Percentiles rank a stretch among this genome's conserved stretches.
These are phyloP conservation scores for Phytophthora sansomeana DNA, from an alignment of 352 stramenopile genomes.

Conservation along the genomic window DNA sequence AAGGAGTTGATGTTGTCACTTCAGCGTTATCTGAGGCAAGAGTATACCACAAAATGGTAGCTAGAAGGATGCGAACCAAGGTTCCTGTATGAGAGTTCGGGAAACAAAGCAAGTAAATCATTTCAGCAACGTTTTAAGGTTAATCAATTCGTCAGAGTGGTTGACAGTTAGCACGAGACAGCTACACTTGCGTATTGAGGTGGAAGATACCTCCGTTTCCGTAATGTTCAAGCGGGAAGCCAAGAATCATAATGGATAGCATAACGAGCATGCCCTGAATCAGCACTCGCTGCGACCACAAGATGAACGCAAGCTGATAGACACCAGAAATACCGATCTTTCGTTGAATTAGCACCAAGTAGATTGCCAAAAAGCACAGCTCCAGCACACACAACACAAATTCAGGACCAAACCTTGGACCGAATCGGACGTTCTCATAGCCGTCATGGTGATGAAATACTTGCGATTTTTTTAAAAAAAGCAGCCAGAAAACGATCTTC, in stretches of 20 bases:
- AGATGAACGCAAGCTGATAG: slow-evolving; percentile 38
- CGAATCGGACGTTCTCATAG: slow-evolving; percentile 15
- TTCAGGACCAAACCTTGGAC: slow-evolving; percentile 13
- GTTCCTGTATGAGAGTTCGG: too few species aligned
- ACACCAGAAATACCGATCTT: slow-evolving; percentile 9
- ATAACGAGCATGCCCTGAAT: slow-evolving; percentile 34
- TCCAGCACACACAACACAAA: slow-evolving; percentile 28
- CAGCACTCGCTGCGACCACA: slow-evolving; percentile 36
- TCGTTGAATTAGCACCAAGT: slow-evolving; percentile 27
- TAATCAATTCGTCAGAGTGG: too few species aligned
- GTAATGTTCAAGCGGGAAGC: slow-evolving; percentile 36
- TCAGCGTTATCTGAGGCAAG: too few species aligned
- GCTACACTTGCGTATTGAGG: background rate
- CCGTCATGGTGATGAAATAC: slow-evolving; percentile 37
- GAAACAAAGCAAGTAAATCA: too few species aligned
- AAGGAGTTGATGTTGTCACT: too few species aligned
- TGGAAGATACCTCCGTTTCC: slow-evolving; percentile 37
- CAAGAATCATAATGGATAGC: slow-evolving; percentile 33
- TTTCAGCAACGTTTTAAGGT: too few species aligned
- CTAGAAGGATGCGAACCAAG: too few species aligned
- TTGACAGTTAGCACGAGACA: too few species aligned
- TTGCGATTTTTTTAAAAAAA: slow-evolving; percentile 31
- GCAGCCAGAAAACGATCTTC: slow-evolving; percentile 25
- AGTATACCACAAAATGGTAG: too few species aligned
- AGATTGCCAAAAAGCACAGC: slow-evolving; percentile 19